Base-by-base conservation (phyloP, 805 yeast species). In the Starmerella bacillaris region DNA sequence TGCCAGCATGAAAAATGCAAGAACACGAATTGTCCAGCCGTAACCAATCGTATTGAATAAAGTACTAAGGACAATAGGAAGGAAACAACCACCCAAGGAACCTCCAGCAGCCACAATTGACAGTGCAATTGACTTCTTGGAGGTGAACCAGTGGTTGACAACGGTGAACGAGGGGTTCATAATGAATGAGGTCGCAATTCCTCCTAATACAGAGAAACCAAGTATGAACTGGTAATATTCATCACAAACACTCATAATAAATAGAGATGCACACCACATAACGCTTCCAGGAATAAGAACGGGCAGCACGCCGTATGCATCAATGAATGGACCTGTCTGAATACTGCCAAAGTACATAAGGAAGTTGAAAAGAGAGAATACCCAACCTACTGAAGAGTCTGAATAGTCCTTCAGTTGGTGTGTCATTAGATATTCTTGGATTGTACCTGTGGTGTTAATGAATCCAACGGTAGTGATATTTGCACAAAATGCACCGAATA, bases 21-120 rank as follows among this genome's bases (percentile, higher is more conserved):
- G 49, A 5, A 64, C 57, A 27, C 78, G 53, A 40, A 71, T 61
- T 1, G 76, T 62, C 76, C 77, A 72, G 2, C 56, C 62, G 49
- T 60, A 74, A 1, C 79, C 79, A n/a, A 67, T 50, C 9, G 51
- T 48, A 1, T 57, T 48, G 43, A 65, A 67, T 33, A 69, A 47
- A 7, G 57, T 48, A 36, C 64, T 55, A 38, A 74, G 50, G 48
- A 68, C 53, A 22, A 73, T 49, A 1, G 82, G 79, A 48, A 69
- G 65, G 3, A 71, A 46, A 4, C 71, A 58, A 4, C 80, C 82
- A 1, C 78, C 80, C 4, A 70, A 50, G 3, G 76, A 66, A 1
- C 78, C 78, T 4, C 79, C 80, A n/a, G 69, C 54, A 38, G 73
- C 67, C 4, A 74, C 73, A 3, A 72, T 42, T 0, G 78, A 78